These are phyloP conservation scores for Hygrophila difformis DNA, from an alignment of 257 asterid species.

Conservation along the genomic window DNA sequence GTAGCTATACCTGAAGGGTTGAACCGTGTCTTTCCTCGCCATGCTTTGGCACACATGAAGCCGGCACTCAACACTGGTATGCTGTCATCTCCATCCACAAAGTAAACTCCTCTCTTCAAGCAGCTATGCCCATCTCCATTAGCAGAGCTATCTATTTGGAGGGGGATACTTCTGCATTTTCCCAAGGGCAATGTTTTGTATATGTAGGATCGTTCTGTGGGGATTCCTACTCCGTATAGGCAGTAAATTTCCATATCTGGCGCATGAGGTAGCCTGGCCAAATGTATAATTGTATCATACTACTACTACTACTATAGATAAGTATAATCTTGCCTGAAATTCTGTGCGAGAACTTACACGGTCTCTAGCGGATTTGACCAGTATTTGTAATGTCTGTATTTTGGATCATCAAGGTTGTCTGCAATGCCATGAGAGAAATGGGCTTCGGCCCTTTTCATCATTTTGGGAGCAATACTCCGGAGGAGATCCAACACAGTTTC, in stretches of 20 bases:
- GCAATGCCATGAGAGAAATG: conserved; percentile 94
- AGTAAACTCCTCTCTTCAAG: conserved; percentile 67
- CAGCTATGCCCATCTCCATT: conserved; percentile 50
- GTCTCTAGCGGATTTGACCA: conserved; percentile 98
- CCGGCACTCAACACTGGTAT: conserved; percentile 72
- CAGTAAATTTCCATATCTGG: conserved; percentile 85
- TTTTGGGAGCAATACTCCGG: conserved; percentile 69
- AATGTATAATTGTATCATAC: too few relatives aligned
- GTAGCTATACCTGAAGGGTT: conserved; percentile 69
- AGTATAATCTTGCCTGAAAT: not conserved
- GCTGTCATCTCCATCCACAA: conserved; percentile 72
- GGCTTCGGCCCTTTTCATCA: conserved; percentile 75
- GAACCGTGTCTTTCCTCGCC: conserved; percentile 75
- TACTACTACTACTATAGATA: too few relatives aligned
- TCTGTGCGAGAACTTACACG: conserved; percentile 31
- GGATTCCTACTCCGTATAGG: conserved; percentile 76
- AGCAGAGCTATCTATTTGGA: conserved; percentile 75
- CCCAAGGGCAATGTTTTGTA: conserved; percentile 50
- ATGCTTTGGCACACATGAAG: conserved; percentile 83
- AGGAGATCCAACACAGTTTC: conserved; percentile 53
- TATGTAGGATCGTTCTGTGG: conserved; percentile 75
- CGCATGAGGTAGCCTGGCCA: conserved; percentile 69
- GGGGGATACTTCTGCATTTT: conserved; percentile 63
- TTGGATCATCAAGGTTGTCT: conserved; percentile 65
- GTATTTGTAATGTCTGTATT: conserved; percentile 64